Evolutionary conservation across 228 moss, liverwort and hornwort species (phyloP), one percentile per base, ranked within the genome.

Genomic region (Sphagnum fallax): DNA sequence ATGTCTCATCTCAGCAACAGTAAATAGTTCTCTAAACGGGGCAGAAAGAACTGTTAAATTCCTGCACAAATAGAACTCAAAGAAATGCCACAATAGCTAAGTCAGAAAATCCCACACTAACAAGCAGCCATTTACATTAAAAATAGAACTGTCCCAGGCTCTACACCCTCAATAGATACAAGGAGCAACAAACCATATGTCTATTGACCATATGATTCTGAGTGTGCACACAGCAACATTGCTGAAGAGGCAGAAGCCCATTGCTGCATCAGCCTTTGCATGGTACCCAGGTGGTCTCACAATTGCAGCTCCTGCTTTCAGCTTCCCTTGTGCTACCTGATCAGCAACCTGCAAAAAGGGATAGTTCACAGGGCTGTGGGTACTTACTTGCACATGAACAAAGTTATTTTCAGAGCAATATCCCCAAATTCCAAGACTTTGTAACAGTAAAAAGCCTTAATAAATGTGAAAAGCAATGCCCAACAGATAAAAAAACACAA

Each of bases 191-290:
- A 8, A 18, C 66, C 69, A 69, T 64, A 52, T 52, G 16, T 52
- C 65, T 68, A 61, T 75, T 52, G 8, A 71, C 65, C 50, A 70
- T 52, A 15, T 65, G 65, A 60, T 75, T 32, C 32, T 32, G 32
- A 32, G 61, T 51, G 75, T 71, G 48, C 70, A 70, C 52, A 67
- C 16, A 10, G 71, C 66, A 9, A 71, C 71, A 67, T 75, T 75
- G 71, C 67, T 75, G 51, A 75, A 75, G 60, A 75, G 66, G 50
- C 75, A 75, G 60, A 75, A 75, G 49, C 71, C 75, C 75, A 75
- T 75, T 52, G 66, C 71, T 12, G 9, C 7, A 12, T 14, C 61
- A 48, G 52, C 47, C 66, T 71, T 66, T 0, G 75, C 75, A 75
- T 75, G 66, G 62, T 75, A 71, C 53, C 75, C 71, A 4, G 66